Conservation (phyloP, 306 rosid species). For the Sophora flavescens region DNA sequence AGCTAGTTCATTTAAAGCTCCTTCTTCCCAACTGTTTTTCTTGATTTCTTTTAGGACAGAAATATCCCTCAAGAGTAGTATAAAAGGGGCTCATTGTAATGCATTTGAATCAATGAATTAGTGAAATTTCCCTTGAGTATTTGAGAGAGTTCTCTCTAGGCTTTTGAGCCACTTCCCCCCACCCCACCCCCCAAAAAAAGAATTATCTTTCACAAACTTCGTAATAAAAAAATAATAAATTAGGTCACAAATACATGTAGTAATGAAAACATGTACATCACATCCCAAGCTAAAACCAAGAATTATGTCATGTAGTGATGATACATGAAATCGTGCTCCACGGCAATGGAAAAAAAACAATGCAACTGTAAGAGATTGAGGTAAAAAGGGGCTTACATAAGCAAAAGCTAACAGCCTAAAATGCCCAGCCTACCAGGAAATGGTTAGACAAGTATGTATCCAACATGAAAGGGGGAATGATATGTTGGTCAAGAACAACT, state of each 20-base stretch:
- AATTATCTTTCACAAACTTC: not conserved
- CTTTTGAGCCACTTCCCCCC: too few relatives aligned
- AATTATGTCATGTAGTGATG: not conserved
- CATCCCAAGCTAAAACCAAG: not conserved
- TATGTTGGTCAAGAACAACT: constrained; percentile 22
- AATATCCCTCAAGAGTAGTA: too few relatives aligned
- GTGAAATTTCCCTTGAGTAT: too few relatives aligned
- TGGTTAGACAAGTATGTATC: constrained; percentile 22
- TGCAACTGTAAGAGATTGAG: not conserved
- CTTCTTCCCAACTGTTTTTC: too few relatives aligned
- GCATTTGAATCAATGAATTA: too few relatives aligned
- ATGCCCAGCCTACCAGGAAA: not conserved
- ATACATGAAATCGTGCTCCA: not conserved
- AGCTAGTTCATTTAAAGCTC: too few relatives aligned
- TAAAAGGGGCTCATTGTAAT: too few relatives aligned
- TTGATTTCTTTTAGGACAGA: too few relatives aligned
- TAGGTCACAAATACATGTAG: not conserved
- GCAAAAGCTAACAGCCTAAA: constrained; percentile 28
- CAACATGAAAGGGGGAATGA: constrained; percentile 12
- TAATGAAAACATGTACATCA: not conserved
- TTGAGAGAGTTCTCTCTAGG: too few relatives aligned
- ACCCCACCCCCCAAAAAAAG: not conserved
- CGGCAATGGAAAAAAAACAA: not conserved
- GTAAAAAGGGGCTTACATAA: not conserved
- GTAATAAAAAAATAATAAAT: not conserved